Base-by-base conservation (phyloP, 2,329 filamentous ascomycete species). In the Colletotrichum sansevieriae region DNA sequence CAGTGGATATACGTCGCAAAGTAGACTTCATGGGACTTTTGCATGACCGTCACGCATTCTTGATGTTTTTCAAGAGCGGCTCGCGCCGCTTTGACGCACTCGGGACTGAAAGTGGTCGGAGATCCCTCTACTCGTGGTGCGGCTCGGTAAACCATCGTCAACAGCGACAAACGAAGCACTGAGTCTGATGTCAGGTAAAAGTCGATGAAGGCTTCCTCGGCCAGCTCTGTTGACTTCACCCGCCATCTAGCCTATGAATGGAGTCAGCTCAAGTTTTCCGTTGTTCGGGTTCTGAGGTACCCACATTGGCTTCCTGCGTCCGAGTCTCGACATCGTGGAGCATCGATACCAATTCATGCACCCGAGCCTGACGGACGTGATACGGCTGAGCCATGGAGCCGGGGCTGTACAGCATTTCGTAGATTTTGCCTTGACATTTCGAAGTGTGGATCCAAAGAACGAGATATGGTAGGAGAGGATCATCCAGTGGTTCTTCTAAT, bases 351-450 rank as follows among this genome's bases (percentile, higher is more conserved):
- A 80, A 74, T 44, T 70, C 70, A 43, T 70, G 73, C 12, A 77
- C 81, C 63, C 80, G 77, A 25, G 75, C 75, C 10, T 74, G 73
- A 8, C 82, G 77, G 11, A 76, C 72, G 9, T 75, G 63, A 9
- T 78, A 77, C 0, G 77, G 71, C 64, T 82, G 78, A 1, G 76
- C 74, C 25, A 82, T 77, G 0, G 81, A 79, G 4, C 78, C 80
- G 1, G 80, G 80, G 22, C 79, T 81, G 72, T 89, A 90, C 3
- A 90, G 75, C 5, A 83, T 77, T 72, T 88, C 83, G 68, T 89
- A 89, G 35, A 88, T 83, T 3, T 84, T 81, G 3, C 86, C 85
- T 61, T 88, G 85, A 7, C 87, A 82, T 22, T 80, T 81, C 18
- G 85, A 83, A 4, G 85, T 80, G 52, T 79, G 74, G 39, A 87